Conservation (phyloP, 305 asterid species). For the Fraxinus baroniana region DNA sequence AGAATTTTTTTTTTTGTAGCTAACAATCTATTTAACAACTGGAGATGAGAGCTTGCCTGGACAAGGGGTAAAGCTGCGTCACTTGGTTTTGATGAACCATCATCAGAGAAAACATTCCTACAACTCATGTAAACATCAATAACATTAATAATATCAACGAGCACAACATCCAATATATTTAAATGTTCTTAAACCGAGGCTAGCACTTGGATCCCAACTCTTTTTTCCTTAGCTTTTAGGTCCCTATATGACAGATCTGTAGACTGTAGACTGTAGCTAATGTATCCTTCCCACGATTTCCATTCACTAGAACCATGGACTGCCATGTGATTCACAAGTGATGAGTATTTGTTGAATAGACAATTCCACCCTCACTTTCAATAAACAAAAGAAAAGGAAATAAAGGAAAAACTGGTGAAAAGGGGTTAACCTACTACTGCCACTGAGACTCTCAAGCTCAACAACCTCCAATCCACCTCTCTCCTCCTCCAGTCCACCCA, state of each 20-base stretch:
- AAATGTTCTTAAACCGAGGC: neutral
- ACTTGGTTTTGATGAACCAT: slow-evolving; percentile 50
- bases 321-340: neutral
- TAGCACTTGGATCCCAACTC: neutral
- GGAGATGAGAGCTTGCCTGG: slow-evolving; percentile 51
- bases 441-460: neutral
- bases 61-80: slow-evolving; percentile 57
- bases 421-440: neutral
- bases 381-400: neutral
- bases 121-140: slow-evolving; percentile 15
- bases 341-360: neutral
- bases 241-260: neutral
- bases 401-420: neutral
- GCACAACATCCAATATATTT: slow-evolving; percentile 10
- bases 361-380: neutral
- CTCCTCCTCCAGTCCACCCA: neutral
- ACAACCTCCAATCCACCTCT: slow-evolving; percentile 2
- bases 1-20: neutral
- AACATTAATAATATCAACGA: slow-evolving; percentile 18
- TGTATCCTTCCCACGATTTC: neutral
- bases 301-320: neutral
- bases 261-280: neutral
- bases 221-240: neutral
- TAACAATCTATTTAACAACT: neutral
- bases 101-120: slow-evolving; percentile 79